A percentile compares a stretch with the other conserved stretches of the same genome.
Evolutionary conservation across 768 basidiomycete genomes (phyloP).

Genomic region (Epithele typhae): DNA sequence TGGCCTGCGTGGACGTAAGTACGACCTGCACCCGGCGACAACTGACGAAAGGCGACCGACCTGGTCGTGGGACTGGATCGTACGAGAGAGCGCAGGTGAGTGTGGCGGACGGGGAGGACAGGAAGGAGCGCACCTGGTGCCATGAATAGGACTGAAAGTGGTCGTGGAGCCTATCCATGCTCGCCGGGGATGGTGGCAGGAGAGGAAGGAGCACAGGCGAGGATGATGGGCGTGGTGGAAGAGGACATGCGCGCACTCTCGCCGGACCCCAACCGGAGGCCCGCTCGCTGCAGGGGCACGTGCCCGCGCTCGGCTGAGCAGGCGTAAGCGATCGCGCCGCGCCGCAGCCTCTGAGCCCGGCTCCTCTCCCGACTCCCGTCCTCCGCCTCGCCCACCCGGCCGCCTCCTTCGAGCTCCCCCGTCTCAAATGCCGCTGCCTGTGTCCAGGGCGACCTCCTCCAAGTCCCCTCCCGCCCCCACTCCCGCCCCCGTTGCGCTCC

Average conservation of each 20-base stretch:
- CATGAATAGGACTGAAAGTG: slow-evolving; percentile 60
- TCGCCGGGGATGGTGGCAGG: neutral
- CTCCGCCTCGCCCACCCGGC: too few species aligned
- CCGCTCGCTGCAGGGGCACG: slow-evolving; percentile 6
- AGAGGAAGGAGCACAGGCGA: neutral
- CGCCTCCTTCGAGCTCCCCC: too few species aligned
- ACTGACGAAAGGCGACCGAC: slow-evolving; percentile 31
- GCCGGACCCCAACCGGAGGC: too few species aligned
- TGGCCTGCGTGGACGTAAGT: slow-evolving; percentile 47
- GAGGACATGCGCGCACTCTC: slow-evolving; percentile 5
- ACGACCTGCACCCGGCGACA: neutral
- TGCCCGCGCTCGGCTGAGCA: slow-evolving; percentile 12
- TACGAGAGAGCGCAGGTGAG: slow-evolving; percentile 3
- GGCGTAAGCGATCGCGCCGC: slow-evolving; percentile 2
- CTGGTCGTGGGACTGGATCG: slow-evolving; percentile 78
- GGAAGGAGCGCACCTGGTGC: slow-evolving; percentile 64
- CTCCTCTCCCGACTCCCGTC: neutral
- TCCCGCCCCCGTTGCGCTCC: slow-evolving; percentile 1
- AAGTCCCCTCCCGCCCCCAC: neutral
- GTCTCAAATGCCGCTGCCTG: neutral
- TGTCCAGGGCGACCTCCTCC: neutral
- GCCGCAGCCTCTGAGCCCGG: neutral
- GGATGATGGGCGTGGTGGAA: slow-evolving; percentile 1
- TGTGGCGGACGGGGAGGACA: neutral
- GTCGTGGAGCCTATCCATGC: slow-evolving; percentile 25